A percentile compares a stretch with the other conserved stretches of the same genome.
These are phyloP conservation scores for Penicillium hesseltinei DNA, from an alignment of 2,329 filamentous ascomycete genomes.

Conservation along the genomic window DNA sequence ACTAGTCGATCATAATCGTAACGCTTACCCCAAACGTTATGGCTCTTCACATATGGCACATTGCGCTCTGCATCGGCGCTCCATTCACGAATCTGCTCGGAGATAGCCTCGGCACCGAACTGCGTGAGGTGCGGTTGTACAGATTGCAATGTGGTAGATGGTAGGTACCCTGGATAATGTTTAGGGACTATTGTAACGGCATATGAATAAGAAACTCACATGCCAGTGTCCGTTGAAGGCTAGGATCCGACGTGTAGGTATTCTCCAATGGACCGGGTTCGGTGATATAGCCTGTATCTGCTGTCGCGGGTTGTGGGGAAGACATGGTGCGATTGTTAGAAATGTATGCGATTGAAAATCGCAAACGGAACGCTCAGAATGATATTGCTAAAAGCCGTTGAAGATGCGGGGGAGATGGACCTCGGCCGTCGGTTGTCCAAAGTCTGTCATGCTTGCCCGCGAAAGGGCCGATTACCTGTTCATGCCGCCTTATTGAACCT, in stretches of 20 bases:
- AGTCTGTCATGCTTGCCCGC: background rate
- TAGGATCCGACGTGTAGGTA: slow-evolving; percentile 57
- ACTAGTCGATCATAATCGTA: slow-evolving; percentile 58
- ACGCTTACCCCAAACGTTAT: slow-evolving; percentile 60
- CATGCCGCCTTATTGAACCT: background rate
- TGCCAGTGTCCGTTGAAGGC: slow-evolving; percentile 52
- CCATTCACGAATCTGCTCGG: slow-evolving; percentile 30
- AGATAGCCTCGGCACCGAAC: slow-evolving; percentile 35
- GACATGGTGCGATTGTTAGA: slow-evolving; percentile 7
- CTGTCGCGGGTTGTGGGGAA: slow-evolving; percentile 30
- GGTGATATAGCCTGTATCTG: slow-evolving; percentile 56
- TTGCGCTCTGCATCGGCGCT: slow-evolving; percentile 63
- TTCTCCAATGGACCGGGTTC: slow-evolving; percentile 53
- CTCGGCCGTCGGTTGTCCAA: slow-evolving; percentile 18
- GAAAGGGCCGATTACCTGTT: background rate
- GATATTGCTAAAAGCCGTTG: background rate
- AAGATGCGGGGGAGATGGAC: slow-evolving; percentile 9
- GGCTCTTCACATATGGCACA: slow-evolving; percentile 59
- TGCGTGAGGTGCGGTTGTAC: slow-evolving; percentile 36
- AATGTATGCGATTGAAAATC: background rate
- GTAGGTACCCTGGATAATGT: slow-evolving; percentile 37
- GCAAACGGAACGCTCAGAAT: background rate
- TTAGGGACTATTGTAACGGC: background rate
- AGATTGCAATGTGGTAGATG: slow-evolving; percentile 55
- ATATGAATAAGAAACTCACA: slow-evolving; percentile 37